Evolutionary conservation across 73 alveolate genomes (phyloP).

Genomic region (Paramecium sexaurelia): DNA sequence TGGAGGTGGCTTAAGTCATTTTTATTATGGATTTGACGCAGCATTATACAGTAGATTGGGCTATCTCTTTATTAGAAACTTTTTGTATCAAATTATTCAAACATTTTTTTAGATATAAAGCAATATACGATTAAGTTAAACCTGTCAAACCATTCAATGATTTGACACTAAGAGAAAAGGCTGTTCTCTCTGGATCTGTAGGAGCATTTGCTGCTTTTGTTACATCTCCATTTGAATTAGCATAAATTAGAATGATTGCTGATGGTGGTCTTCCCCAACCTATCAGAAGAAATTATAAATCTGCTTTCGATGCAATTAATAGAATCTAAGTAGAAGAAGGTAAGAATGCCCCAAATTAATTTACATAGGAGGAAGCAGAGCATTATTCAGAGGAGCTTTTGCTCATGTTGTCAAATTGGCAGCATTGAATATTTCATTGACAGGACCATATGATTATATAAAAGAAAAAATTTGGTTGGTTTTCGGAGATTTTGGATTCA

Average conservation of each 20-base stretch:
- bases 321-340: slow-evolving; percentile 58
- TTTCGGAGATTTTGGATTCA: slow-evolving; percentile 66
- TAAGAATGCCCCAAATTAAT: not conserved
- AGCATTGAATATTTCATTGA: slow-evolving; percentile 46
- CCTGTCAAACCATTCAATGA: slow-evolving; percentile 68
- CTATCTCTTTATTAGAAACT: slow-evolving; percentile 66
- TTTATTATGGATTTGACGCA: slow-evolving; percentile 67
- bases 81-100: not conserved
- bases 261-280: slow-evolving; percentile 65
- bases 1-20: slow-evolving; percentile 63
- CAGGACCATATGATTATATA: slow-evolving; percentile 69
- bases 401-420: slow-evolving; percentile 61
- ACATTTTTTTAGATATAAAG: slow-evolving; percentile 51
- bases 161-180: slow-evolving; percentile 67
- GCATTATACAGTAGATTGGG: slow-evolving; percentile 63
- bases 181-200: slow-evolving; percentile 59
- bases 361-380: slow-evolving; percentile 51
- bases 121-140: slow-evolving; percentile 63
- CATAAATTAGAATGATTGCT: slow-evolving; percentile 63
- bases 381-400: slow-evolving; percentile 61
- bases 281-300: slow-evolving; percentile 55
- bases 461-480: slow-evolving; percentile 66
- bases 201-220: slow-evolving; percentile 70
- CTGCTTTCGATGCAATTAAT: slow-evolving; percentile 57
- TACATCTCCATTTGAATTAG: slow-evolving; percentile 65